A percentile compares a stretch with the other conserved stretches of the same genome.
Conservation (phyloP, 208 protist species). For the Balamuthia mandrillaris region DNA sequence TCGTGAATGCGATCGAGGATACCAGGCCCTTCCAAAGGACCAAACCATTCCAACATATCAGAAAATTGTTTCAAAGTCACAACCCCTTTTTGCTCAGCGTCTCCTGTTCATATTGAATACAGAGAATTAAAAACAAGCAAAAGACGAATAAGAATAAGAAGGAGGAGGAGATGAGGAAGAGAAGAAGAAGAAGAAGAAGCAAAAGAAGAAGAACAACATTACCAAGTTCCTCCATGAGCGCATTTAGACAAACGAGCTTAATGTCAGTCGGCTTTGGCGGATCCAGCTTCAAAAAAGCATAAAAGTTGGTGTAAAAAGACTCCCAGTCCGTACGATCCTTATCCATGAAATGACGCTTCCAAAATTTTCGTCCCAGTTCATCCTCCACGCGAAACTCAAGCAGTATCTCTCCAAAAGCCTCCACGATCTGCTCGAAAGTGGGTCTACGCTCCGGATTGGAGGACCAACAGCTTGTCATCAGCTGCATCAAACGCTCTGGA, state of each 20-base stretch:
- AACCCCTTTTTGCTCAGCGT: neutral
- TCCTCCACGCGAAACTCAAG: neutral
- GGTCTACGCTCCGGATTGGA: neutral
- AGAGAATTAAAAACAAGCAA: neutral
- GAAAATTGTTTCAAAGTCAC: constrained; percentile 7
- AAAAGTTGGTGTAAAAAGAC: neutral
- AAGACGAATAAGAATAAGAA: neutral
- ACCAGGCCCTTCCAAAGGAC: neutral
- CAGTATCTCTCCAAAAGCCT: neutral
- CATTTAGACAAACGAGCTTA: neutral
- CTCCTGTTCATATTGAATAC: too few relatives aligned
- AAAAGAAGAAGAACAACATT: too few relatives aligned
- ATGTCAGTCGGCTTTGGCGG: constrained; percentile 3
- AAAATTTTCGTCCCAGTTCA: neutral
- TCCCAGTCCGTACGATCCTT: neutral
- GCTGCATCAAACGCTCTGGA: neutral
- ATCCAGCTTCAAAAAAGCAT: neutral
- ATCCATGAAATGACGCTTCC: neutral
- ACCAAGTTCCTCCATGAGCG: neutral
- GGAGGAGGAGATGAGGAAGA: neutral
- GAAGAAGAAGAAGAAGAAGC: too few relatives aligned
- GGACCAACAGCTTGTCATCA: neutral
- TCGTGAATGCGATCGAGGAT: neutral
- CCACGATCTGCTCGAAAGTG: neutral
- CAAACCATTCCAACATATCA: constrained; percentile 15